Base-by-base conservation (phyloP, 2,329 filamentous ascomycete genomes). In the Cytospora leucostoma region DNA sequence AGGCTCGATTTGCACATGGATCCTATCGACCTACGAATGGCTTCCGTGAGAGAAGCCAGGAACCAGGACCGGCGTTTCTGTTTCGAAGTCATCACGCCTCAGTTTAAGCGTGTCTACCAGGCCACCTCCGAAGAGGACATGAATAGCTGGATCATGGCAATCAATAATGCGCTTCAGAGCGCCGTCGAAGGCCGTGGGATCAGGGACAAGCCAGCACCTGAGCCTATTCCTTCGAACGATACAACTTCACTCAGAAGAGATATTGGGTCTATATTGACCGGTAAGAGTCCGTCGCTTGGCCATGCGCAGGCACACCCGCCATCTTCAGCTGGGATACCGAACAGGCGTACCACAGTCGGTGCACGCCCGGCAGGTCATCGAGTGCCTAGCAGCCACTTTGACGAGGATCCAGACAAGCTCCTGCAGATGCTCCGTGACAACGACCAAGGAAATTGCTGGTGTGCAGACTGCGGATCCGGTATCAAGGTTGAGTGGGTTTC, bases 401-500 rank as follows among this genome's bases (percentile, higher is more conserved):
- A 96, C 58, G 92, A 96, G 52, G 90, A 90, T 66, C 91, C 93
- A 0, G 91, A 94, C 66, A 93, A 89, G 74, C 81, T 99, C 10
- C 83, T 99, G 6, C 92, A 96, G 73, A 88, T 90, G 73, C 86
- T 99, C 50, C 89, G 94, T 56, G 91, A 96, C 63, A 91, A 90
- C 56, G 95, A 99, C 72, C 90, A 96, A 71, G 93, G 92, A 49
- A 99, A 99, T 76, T 89, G 87, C 69, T 91, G 90, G 84, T 99
- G 95, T 74, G 95, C 95, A 17, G 95, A 99, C 74, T 99, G 95
- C 73, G 91, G 92, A 12, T 96, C 93, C 8, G 89, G 90, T 38
- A 86, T 88, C 72, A 98, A 97, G 78, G 93, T 97, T 27, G 95
- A 99, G 76, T 99, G 95, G 95, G 95, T 98, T 34, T 98, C 95